Base-by-base conservation (phyloP, 2,329 filamentous ascomycete genomes). In the Scedosporium boydii region DNA sequence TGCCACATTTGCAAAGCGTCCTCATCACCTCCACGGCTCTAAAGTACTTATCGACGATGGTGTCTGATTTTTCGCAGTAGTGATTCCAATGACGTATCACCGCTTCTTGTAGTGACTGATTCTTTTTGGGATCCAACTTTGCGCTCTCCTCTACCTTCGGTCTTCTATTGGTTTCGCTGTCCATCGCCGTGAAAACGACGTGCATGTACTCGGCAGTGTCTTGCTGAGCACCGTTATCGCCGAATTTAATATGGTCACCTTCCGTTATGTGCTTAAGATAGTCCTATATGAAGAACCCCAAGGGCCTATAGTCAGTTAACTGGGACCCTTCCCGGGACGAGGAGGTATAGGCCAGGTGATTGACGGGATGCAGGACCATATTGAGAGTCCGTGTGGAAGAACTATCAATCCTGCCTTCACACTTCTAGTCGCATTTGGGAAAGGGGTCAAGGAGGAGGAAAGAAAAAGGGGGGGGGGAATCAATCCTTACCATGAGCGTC, bases 121-220 rank as follows among this genome's bases (percentile, higher is more conserved):
- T 12, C 34, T 23, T 66, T 26, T 65, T 61, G 34, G 58, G 60
- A 16, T 64, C 46, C 55, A 58, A 60, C 29, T 58, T 65, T 67
- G 68, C 65, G 59, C 66, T 63, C 60, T 59, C 63, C 18, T 60
- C 61, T n/a, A 6, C 3, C 3, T 9, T 34, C 4, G 42, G 12
- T 14, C 73, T 73, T 27, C 71, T 72, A 71, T 96, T 96, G 4
- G 96, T 87, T 74, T 99, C 95, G 70, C 95, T 90, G 68, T 93
- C 88, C 12, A 98, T 79, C 66, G 89, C 87, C 61, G 90, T 87
- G 44, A 96, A 81, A 27, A 97, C 74, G 70, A 96, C 96, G 56
- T 87, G 86, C 67, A 93, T 87, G 67, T 96, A 96, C 69, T 98
- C 95, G 66, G 93, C 89, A 1, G 92, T 89, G 70, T 99, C 95